Percentiles rank a stretch among this genome's conserved stretches.
Evolutionary conservation across 495 filamentous ascomycete species (phyloP).

Genomic region (Aspergillus cavernicola): DNA sequence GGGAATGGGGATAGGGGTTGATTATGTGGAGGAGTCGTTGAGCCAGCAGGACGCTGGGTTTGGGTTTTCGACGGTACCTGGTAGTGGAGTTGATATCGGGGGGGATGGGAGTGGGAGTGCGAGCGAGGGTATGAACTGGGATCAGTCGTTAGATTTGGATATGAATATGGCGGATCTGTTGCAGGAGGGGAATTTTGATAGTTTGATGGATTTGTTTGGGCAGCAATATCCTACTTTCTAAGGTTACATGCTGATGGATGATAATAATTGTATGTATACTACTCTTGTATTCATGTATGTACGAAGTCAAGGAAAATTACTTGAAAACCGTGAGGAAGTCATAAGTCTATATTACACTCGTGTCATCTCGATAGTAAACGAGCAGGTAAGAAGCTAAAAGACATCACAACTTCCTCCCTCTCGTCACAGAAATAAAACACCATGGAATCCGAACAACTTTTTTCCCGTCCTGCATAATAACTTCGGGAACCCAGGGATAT

Average conservation of each 20-base stretch:
- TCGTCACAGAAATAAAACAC: slow-evolving; percentile 19
- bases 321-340: slow-evolving; percentile 36
- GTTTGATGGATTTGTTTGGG: slow-evolving; percentile 36
- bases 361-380: slow-evolving; percentile 19
- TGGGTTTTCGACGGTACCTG: too few species aligned
- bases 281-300: too few species aligned
- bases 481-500: slow-evolving; percentile 51
- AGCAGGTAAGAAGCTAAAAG: slow-evolving; percentile 30
- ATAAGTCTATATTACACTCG: slow-evolving; percentile 42
- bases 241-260: background rate
- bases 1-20: too few species aligned
- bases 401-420: slow-evolving; percentile 34
- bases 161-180: slow-evolving; percentile 39
- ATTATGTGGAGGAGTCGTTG: too few species aligned
- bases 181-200: slow-evolving; percentile 35
- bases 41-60: too few species aligned
- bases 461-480: slow-evolving; percentile 32
- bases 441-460: slow-evolving; percentile 28
- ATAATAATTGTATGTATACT: background rate
- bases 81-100: background rate
- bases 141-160: slow-evolving; percentile 29
- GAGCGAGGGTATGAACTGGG: slow-evolving; percentile 8
- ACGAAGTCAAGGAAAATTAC: too few species aligned
- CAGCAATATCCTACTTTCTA: slow-evolving; percentile 37
- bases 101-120: background rate